Percentiles rank a stretch among this genome's conserved stretches.
Evolutionary conservation across 1,284 basidiomycete species (phyloP).

Genomic region (Trichosporon faecale): DNA sequence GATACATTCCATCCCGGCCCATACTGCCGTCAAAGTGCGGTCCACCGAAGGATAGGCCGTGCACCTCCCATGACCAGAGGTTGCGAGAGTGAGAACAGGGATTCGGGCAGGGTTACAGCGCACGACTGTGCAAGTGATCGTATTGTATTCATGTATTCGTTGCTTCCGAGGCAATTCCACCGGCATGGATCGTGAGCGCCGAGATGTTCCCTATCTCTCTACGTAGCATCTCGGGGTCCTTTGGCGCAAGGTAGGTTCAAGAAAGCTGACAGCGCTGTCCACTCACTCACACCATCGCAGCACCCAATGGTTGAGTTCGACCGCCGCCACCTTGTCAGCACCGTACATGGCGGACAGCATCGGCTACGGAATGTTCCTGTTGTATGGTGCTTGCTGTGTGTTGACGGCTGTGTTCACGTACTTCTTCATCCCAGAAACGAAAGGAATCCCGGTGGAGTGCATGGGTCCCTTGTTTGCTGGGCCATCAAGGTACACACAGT

Average conservation of each 20-base stretch:
- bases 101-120: too few relatives aligned
- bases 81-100: too few relatives aligned
- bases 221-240: constrained; percentile 34
- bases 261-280: too few relatives aligned
- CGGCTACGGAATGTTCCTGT: constrained; percentile 37
- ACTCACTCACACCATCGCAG: background rate
- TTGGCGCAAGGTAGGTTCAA: constrained; percentile 19
- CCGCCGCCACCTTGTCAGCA: constrained; percentile 37
- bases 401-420: constrained; percentile 35
- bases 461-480: constrained; percentile 35
- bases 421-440: constrained; percentile 43
- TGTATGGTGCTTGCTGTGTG: constrained; percentile 37
- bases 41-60: too few relatives aligned
- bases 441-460: constrained; percentile 35
- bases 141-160: constrained; percentile 32
- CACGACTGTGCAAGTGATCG: too few relatives aligned
- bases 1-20: too few relatives aligned
- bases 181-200: constrained; percentile 34
- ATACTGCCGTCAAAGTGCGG: too few relatives aligned
- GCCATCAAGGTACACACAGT: constrained; percentile 25
- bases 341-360: constrained; percentile 30
- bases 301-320: constrained; percentile 37
- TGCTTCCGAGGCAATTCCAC: constrained; percentile 32
- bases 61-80: too few relatives aligned
- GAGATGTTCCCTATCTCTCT: constrained; percentile 40